Evolutionary conservation across 2,329 filamentous ascomycete species (phyloP).

Genomic region (Colletotrichum sidae): DNA sequence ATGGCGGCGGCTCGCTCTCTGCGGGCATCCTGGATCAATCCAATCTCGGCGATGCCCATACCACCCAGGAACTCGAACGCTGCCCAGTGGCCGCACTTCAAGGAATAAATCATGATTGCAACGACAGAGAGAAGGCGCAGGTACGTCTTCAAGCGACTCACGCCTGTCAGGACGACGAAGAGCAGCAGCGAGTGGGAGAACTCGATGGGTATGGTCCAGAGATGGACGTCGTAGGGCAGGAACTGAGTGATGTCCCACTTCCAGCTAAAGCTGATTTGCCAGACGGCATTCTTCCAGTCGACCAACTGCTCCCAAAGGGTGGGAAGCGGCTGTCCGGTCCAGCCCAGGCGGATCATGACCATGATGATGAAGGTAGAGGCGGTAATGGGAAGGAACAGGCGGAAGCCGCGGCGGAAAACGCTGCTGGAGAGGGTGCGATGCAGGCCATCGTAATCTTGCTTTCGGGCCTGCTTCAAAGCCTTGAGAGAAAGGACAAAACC

Average conservation of each 20-base stretch:
- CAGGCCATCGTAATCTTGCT: slow-evolving; percentile 50
- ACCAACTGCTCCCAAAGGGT: slow-evolving; percentile 42
- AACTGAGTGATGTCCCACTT: slow-evolving; percentile 43
- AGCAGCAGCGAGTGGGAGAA: slow-evolving; percentile 58
- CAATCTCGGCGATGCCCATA: slow-evolving; percentile 58
- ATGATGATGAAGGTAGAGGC: slow-evolving; percentile 55
- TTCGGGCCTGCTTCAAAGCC: slow-evolving; percentile 54
- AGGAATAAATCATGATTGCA: slow-evolving; percentile 51
- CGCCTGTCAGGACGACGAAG: slow-evolving; percentile 52
- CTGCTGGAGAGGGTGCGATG: slow-evolving; percentile 57
- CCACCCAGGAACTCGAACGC: slow-evolving; percentile 59
- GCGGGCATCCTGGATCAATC: slow-evolving; percentile 47
- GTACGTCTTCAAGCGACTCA: slow-evolving; percentile 48
- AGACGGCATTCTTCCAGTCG: slow-evolving; percentile 44
- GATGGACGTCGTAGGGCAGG: slow-evolving; percentile 53
- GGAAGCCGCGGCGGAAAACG: slow-evolving; percentile 58
- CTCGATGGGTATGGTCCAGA: slow-evolving; percentile 63
- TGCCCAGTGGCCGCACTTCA: slow-evolving; percentile 54
- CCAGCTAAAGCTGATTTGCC: slow-evolving; percentile 43
- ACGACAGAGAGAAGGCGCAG: slow-evolving; percentile 47
- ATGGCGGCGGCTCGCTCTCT: slow-evolving; percentile 13
- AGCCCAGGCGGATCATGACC: slow-evolving; percentile 46
- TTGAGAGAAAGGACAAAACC: slow-evolving; percentile 60
- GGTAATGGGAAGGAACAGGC: slow-evolving; percentile 59
- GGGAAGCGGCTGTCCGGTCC: slow-evolving; percentile 42